Conservation (phyloP, 768 basidiomycete genomes). For the Pleurotus pulmonarius region DNA sequence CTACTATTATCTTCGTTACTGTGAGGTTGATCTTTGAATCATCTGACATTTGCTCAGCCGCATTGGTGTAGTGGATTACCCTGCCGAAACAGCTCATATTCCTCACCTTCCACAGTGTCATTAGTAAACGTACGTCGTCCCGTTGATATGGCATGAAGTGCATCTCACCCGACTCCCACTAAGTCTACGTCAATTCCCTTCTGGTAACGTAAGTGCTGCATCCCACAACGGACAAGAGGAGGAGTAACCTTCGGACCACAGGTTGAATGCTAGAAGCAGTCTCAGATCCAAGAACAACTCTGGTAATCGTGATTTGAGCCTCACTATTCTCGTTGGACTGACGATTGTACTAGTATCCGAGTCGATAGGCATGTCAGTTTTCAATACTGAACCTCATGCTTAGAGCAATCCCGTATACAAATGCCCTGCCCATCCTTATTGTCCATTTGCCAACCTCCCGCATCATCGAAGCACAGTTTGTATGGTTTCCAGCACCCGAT, state of each 20-base stretch:
- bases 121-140: not conserved
- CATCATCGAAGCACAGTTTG: too few relatives aligned
- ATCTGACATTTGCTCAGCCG: not conserved
- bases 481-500: too few relatives aligned
- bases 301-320: not conserved
- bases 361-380: not conserved
- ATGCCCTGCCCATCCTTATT: too few relatives aligned
- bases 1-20: not conserved
- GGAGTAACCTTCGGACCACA: not conserved
- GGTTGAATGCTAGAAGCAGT: not conserved
- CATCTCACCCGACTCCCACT: not conserved
- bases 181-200: not conserved
- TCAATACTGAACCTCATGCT: not conserved
- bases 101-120: conserved; percentile 5
- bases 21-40: not conserved
- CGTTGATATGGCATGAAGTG: not conserved
- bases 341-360: too few relatives aligned
- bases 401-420: too few relatives aligned
- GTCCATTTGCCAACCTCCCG: too few relatives aligned
- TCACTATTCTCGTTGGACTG: not conserved
- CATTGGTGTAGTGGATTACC: not conserved
- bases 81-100: conserved; percentile 2
- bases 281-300: not conserved
- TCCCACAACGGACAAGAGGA: not conserved
- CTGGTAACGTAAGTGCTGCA: conserved; percentile 10